Base-by-base conservation (phyloP, 495 filamentous ascomycete species). In the Penicillium manginii region DNA sequence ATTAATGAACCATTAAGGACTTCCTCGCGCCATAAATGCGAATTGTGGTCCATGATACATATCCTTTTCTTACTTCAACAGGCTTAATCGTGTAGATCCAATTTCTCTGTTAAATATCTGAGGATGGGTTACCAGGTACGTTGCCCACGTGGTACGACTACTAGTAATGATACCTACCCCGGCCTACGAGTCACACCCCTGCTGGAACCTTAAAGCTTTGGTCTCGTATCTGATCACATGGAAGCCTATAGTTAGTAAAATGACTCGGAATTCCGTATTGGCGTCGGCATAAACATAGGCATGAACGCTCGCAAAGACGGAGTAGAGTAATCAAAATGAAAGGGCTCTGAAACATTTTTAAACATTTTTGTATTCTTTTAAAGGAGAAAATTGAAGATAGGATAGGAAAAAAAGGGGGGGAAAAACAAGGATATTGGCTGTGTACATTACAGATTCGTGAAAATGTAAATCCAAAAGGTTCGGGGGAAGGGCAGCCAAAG, bases 391-490 rank as follows among this genome's bases (percentile, higher is more conserved):
- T 10, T n/a, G 12, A 15, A 37, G 14, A 12, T 37, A 37, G 35
- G 15, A 12, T 12, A 37, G 35, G 35, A 37, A 37, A 35, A 35
- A 9, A 37, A 37, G 4, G 15, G 15, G 35, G 31, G 31, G 11
- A 33, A 37, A 37, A 37, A 61, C 43, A 45, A 47, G 35, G 42
- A 47, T 56, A 47, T 63, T 58, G 61, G 56, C 63, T 67, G 61
- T 67, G 58, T 70, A 70, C 67, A 66, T 70, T 68, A 68, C 60
- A 70, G 62, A 56, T 60, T 70, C 67, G 57, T 70, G 56, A 70
- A 68, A 62, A 62, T 52, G 59, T 29, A 58, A 42, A 51, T 42
- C 17, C 48, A 45, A 15, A 15, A 19, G 37, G 5, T 29, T 5
- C 32, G 26, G n/a, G 22, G 18, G n/a, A 33, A 17, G 18, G 19